Percentiles rank a stretch among this genome's conserved stretches.
Conservation (phyloP, 345 rosid genomes). For the Bruguiera gymnorhiza region DNA sequence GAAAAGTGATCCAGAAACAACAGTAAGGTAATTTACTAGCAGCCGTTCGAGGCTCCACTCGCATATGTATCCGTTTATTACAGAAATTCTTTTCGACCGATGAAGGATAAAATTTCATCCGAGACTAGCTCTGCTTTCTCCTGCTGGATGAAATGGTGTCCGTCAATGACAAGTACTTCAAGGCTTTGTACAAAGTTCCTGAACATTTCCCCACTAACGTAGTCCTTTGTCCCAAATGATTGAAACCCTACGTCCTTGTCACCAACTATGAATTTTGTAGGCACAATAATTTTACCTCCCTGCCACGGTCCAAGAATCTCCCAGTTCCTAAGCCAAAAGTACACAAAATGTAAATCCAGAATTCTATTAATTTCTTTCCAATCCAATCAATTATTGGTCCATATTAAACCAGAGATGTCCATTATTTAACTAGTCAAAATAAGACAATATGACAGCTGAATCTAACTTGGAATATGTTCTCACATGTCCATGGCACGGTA, state of each 20-base stretch:
- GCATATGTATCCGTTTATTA: not conserved
- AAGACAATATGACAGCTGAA: no score
- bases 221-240: constrained; percentile 20
- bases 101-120: constrained; percentile 14
- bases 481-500: constrained; percentile 27
- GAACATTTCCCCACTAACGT: constrained; percentile 13
- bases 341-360: not conserved
- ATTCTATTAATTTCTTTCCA: no score
- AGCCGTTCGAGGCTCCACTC: not conserved
- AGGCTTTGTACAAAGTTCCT: constrained; percentile 21
- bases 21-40: not conserved
- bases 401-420: no score
- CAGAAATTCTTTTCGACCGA: not conserved
- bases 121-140: constrained; percentile 26
- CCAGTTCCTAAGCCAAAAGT: constrained; percentile 21
- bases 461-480: no score
- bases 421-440: no score
- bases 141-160: constrained; percentile 25
- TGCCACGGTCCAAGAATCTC: constrained; percentile 28
- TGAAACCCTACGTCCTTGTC: constrained; percentile 23
- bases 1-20: not conserved
- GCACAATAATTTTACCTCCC: constrained; percentile 24
- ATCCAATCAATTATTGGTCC: no score
- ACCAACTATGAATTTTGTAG: constrained; percentile 20
- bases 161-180: constrained; percentile 21